Evolutionary conservation across 148 eudicot species (phyloP), one percentile per base, ranked within the genome.

Genomic region (Cornus controversa): DNA sequence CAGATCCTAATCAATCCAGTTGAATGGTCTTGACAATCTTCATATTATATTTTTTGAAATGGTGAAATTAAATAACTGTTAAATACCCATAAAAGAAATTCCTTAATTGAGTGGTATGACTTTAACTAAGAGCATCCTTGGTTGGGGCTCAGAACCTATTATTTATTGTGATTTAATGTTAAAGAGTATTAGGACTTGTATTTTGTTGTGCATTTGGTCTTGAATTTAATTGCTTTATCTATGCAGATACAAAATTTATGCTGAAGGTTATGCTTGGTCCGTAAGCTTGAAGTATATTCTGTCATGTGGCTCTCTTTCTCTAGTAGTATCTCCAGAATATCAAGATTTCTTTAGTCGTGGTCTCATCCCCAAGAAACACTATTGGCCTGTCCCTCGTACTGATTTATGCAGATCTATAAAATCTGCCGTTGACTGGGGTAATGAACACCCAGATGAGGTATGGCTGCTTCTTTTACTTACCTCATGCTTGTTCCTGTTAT

Each of bases 181-280:
- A 60, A n/a, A 5, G 8, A 16, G 22, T 54, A 54, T 14, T 14
- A 10, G 4, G 20, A n/a, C 57, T 40, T 63, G 69, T 23, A 31
- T 8, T 16, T 5, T 31, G 25, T 13, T 15, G 24, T 68, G 26
- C 71, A 68, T 6, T 18, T n/a, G 64, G 20, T 60, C 64, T 60
- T 60, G 8, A 60, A 60, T 6, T 60, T 42, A 58, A 31, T 25
- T 67, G 74, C 66, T 76, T 54, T 57, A 8, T 64, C 75, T 58
- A 31, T 81, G 80, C 85, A 94, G 98, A 87, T 94, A 89, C 80
- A 94, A 94, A 83, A 94, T 94, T 26, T 94, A 94, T 84, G 97
- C 97, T 24, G 98, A 94, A 86, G 98, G 98, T 20, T 94, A 84
- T 85, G 98, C 98, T 79, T 94, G 98, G 98, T 94, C 98, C 1